Conservation (phyloP, 202 grass and related monocot species). For the Zizania palustris region DNA sequence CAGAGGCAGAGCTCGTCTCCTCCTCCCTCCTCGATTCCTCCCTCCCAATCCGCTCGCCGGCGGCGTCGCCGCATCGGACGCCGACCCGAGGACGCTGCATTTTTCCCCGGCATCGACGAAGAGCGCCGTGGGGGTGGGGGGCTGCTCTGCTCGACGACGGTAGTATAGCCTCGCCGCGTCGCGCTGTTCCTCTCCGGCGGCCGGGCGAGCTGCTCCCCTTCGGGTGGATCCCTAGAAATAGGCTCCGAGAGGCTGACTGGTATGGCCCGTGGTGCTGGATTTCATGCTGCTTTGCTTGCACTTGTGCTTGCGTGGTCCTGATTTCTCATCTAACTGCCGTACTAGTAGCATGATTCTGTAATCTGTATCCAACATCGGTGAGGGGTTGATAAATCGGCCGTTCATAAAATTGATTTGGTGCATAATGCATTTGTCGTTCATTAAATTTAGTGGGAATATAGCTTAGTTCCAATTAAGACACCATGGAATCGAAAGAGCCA, state of each 20-base stretch:
- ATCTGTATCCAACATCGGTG: neutral
- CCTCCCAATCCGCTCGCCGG: conserved; percentile 3
- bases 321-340: neutral
- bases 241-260: conserved; percentile 2
- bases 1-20: conserved; percentile 4
- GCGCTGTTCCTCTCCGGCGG: neutral
- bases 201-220: neutral
- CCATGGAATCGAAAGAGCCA: neutral
- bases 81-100: conserved; percentile 14
- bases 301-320: conserved; percentile 13
- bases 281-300: neutral
- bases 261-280: neutral
- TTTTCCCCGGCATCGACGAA: neutral
- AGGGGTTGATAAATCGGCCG: neutral
- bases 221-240: neutral
- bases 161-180: neutral
- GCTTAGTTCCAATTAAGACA: neutral
- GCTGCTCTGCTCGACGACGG: neutral
- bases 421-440: neutral
- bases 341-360: neutral
- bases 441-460: neutral
- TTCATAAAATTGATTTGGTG: neutral
- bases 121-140: neutral
- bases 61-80: neutral
- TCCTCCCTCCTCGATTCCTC: conserved; percentile 23